Evolutionary conservation across 2,329 filamentous ascomycete genomes (phyloP).

Genomic region (Fusarium musae): DNA sequence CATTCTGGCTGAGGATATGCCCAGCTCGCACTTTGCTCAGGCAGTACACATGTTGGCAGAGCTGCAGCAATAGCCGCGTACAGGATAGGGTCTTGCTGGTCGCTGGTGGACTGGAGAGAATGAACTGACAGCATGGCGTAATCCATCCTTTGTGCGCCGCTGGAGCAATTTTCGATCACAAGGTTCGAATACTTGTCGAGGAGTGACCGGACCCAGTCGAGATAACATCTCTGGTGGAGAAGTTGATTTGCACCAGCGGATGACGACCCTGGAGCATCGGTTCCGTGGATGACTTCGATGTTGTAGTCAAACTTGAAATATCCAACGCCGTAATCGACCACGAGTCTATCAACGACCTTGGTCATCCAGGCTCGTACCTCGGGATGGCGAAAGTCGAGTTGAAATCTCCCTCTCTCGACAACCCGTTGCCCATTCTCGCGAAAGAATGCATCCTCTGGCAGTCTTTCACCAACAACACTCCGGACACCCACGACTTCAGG

Average conservation of each 20-base stretch:
- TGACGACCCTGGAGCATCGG: constrained; percentile 39
- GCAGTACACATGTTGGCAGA: constrained; percentile 48
- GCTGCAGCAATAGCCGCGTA: constrained; percentile 49
- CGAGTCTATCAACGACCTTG: constrained; percentile 39
- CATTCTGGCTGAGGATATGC: constrained; percentile 50
- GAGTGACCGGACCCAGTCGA: constrained; percentile 46
- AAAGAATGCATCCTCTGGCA: constrained; percentile 49
- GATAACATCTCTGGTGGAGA: constrained; percentile 48
- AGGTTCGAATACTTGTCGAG: constrained; percentile 44
- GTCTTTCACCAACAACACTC: constrained; percentile 22
- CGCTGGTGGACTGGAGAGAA: constrained; percentile 50
- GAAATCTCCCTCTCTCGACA: constrained; percentile 47
- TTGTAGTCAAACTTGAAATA: constrained; percentile 54
- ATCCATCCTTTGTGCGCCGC: constrained; percentile 49
- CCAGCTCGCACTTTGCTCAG: constrained; percentile 51
- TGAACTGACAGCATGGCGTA: constrained; percentile 49
- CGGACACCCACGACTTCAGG: constrained; percentile 50
- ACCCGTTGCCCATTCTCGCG: constrained; percentile 46
- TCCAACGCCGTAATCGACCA: constrained; percentile 43
- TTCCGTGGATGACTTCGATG: constrained; percentile 50
- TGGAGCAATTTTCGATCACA: constrained; percentile 52
- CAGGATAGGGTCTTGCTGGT: constrained; percentile 48
- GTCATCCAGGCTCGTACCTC: constrained; percentile 40
- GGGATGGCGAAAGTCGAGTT: constrained; percentile 49
- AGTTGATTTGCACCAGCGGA: constrained; percentile 43